Base-by-base conservation (phyloP, 257 asterid species). In the Primulina eburnea region DNA sequence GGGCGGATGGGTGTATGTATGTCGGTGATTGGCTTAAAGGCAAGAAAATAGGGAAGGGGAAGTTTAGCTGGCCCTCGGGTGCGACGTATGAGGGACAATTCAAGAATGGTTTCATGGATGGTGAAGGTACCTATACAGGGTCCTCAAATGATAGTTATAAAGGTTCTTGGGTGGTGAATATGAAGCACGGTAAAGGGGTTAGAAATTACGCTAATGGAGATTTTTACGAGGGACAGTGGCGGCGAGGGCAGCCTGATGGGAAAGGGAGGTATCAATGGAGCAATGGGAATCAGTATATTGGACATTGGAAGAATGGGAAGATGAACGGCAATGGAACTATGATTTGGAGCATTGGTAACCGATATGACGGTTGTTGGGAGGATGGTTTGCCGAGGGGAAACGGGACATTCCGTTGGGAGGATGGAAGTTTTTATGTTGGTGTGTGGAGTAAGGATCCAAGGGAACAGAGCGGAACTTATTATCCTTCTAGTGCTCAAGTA, bases 31-130 rank as follows among this genome's bases (percentile, higher is more conserved):
- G 98, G 98, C 17, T 8, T n/a, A 74, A 37, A 60, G 98, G 98
- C 32, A 88, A 78, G 75, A 75, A 79, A 6, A 82, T 61, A 65
- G 97, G 96, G 6, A 88, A 79, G 53, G 98, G 98, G 16, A 86
- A 85, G 78, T 92, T 92, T 32, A 85, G 92, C n/a, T 92, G 98
- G 98, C 97, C 98, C 14, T 85, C 86, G 7, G 97, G 98, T 16
- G 96, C 97, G 7, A 86, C 92, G 0, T 92, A 92, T 65, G 95
- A 92, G 75, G 98, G 98, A 1, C 84, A 86, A 38, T 92, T 89
- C 96, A 90, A 84, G 81, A 84, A 81, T 56, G 90, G 94, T 0
- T 84, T 71, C 34, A 92, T 89, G 96, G 90, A 89, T 57, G 98
- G 98, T 1, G 97, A 89, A 70, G 98, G 96, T 26, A 77, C 82